These are phyloP conservation scores for Thielaviopsis ethacetica DNA, from an alignment of 2,329 filamentous ascomycete genomes.

Conservation along the genomic window DNA sequence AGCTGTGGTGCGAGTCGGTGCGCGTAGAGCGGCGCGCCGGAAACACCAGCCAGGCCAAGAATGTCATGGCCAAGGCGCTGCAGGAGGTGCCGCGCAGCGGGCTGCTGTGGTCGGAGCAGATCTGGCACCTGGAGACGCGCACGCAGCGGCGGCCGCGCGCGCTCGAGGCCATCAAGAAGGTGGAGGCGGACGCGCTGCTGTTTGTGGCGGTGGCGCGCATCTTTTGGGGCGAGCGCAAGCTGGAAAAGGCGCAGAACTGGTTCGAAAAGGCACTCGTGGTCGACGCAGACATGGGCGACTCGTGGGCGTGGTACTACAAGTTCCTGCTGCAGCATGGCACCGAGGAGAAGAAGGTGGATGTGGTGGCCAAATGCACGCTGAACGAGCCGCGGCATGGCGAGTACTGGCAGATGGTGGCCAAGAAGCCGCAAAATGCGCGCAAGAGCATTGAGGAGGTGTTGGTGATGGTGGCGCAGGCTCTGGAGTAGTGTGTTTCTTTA, in stretches of 20 bases:
- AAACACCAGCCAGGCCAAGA: constrained; percentile 70
- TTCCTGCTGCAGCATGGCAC: constrained; percentile 87
- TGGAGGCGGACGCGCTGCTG: constrained; percentile 77
- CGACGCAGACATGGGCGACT: constrained; percentile 76
- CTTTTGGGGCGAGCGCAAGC: constrained; percentile 82
- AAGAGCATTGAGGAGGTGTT: constrained; percentile 67
- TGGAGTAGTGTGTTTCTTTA: constrained; percentile 18
- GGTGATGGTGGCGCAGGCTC: constrained; percentile 50
- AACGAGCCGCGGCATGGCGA: constrained; percentile 89
- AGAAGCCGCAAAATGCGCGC: constrained; percentile 67
- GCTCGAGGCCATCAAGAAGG: constrained; percentile 90
- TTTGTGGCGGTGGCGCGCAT: constrained; percentile 88
- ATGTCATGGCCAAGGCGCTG: constrained; percentile 81
- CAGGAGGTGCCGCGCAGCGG: constrained; percentile 84
- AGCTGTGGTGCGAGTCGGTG: constrained; percentile 87
- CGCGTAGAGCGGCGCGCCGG: constrained; percentile 78
- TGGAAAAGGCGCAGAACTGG: constrained; percentile 93
- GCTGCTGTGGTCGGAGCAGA: constrained; percentile 81
- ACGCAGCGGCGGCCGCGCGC: constrained; percentile 85
- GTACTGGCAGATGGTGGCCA: constrained; percentile 72
- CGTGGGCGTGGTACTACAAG: constrained; percentile 97
- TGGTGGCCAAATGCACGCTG: constrained; percentile 61
- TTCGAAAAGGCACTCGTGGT: constrained; percentile 89
- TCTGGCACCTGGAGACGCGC: constrained; percentile 82
- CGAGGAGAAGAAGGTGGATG: constrained; percentile 76